phyloP scores from a whole-genome alignment of 345 rosid species.

The Pugionium cornutum region DNA sequence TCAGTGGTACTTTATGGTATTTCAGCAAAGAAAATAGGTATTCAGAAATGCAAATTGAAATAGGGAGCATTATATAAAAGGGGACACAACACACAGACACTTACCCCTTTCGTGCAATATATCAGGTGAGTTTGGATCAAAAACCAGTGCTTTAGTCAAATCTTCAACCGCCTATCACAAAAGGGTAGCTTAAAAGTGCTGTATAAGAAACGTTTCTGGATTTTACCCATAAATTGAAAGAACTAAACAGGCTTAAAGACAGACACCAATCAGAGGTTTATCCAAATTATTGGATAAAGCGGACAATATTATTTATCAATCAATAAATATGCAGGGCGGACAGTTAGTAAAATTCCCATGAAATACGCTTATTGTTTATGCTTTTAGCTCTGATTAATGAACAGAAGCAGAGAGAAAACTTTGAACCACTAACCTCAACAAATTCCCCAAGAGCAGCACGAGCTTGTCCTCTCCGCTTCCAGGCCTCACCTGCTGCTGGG shows the following conservation, averaged over 20 bases:
- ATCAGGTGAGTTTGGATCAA: slow-evolving; percentile 85
- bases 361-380: no score
- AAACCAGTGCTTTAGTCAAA: slow-evolving; percentile 84
- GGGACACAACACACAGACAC: slow-evolving; percentile 26
- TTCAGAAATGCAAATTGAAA: slow-evolving; percentile 19
- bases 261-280: slow-evolving; percentile 21
- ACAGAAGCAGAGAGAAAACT: no score
- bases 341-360: no score
- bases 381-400: no score
- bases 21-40: slow-evolving; percentile 3
- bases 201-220: slow-evolving; percentile 23
- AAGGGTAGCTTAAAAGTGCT: slow-evolving; percentile 29
- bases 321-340: no score
- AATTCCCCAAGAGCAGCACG: slow-evolving; percentile 94
- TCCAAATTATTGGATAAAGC: no score
- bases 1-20: slow-evolving; percentile 11
- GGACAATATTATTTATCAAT: slow-evolving; percentile 18
- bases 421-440: slow-evolving; percentile 60
- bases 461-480: slow-evolving; percentile 99
- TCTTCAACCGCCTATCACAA: slow-evolving; percentile 81
- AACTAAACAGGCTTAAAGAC: slow-evolving; percentile 22
- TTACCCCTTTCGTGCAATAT: slow-evolving; percentile 94
- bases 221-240: slow-evolving; percentile 17
- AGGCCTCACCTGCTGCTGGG: slow-evolving; percentile 95
- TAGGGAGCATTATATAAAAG: slow-evolving; percentile 6